Evolutionary conservation across 2,329 filamentous ascomycete genomes (phyloP).

Genomic region (Ceratocystis cacaofunesta): DNA sequence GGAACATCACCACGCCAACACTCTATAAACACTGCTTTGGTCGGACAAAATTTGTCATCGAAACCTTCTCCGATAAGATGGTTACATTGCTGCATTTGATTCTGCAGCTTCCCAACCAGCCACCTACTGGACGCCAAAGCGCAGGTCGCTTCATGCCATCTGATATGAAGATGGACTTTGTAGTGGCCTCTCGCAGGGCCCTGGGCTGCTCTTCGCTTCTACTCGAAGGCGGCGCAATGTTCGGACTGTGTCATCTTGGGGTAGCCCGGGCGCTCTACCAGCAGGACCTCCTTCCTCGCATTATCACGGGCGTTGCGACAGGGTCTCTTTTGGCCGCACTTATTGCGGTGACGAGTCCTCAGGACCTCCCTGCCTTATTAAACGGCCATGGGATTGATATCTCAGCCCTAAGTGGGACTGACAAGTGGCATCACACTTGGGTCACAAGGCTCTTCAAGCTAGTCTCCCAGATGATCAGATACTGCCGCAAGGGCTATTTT

Average conservation of each 20-base stretch:
- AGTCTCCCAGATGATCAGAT: constrained; percentile 50
- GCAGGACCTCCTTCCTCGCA: constrained; percentile 66
- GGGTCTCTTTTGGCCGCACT: constrained; percentile 80
- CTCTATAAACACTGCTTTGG: constrained; percentile 76
- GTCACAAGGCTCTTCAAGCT: constrained; percentile 33
- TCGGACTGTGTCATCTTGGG: constrained; percentile 78
- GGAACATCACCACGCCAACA: constrained; percentile 69
- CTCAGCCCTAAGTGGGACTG: constrained; percentile 49
- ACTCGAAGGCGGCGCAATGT: constrained; percentile 79
- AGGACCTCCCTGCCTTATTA: constrained; percentile 64
- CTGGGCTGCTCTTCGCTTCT: constrained; percentile 79
- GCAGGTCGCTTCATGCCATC: constrained; percentile 26
- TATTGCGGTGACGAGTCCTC: constrained; percentile 74
- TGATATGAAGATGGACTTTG: constrained; percentile 69
- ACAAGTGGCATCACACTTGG: constrained; percentile 17
- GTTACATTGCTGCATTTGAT: constrained; percentile 70
- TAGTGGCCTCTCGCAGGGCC: constrained; percentile 75
- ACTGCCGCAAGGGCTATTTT: constrained; percentile 64
- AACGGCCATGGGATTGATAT: constrained; percentile 70
- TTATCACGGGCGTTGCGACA: constrained; percentile 82
- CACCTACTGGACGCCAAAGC: constrained; percentile 31
- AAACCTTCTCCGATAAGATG: constrained; percentile 77
- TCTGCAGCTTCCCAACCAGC: constrained; percentile 35
- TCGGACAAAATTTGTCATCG: constrained; percentile 79
- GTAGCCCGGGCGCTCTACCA: constrained; percentile 79